Evolutionary conservation across 495 filamentous ascomycete genomes (phyloP).

Genomic region (Daldinia vernicosa): DNA sequence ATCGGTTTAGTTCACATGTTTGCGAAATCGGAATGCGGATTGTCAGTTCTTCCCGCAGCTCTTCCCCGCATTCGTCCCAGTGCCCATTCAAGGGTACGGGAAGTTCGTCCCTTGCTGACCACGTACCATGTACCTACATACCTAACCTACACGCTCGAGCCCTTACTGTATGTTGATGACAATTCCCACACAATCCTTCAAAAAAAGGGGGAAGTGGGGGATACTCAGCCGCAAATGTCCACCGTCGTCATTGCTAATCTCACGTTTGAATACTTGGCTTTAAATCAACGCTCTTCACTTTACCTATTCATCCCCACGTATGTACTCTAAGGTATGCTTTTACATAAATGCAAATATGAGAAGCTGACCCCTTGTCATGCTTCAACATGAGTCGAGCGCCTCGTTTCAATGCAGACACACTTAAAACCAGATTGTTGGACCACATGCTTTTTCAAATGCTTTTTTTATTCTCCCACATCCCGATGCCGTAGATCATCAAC

Average conservation of each 20-base stretch:
- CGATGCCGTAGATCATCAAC: background rate
- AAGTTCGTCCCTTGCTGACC: constrained; percentile 1
- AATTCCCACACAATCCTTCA: background rate
- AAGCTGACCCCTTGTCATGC: background rate
- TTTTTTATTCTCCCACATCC: constrained; percentile 1
- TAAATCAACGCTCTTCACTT: background rate
- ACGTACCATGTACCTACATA: background rate
- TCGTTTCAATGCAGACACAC: background rate
- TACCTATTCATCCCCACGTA: background rate
- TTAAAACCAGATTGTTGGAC: constrained; percentile 2
- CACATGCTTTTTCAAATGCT: constrained; percentile 12
- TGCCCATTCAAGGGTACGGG: constrained; percentile 10
- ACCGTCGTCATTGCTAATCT: background rate
- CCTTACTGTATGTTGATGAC: background rate
- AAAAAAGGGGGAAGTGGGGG: constrained; percentile 3
- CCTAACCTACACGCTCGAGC: background rate
- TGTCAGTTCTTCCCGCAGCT: constrained; percentile 26
- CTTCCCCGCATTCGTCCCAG: constrained; percentile 34
- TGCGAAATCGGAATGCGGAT: constrained; percentile 36
- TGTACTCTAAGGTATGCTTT: constrained; percentile 1
- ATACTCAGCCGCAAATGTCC: background rate
- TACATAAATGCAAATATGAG: background rate
- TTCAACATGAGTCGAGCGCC: background rate
- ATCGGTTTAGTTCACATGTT: constrained; percentile 20
- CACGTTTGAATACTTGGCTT: background rate